Percentiles rank a stretch among this genome's conserved stretches.
phyloP scores from a whole-genome alignment of 164 flowering plant genomes.

The Stephania japonica region DNA sequence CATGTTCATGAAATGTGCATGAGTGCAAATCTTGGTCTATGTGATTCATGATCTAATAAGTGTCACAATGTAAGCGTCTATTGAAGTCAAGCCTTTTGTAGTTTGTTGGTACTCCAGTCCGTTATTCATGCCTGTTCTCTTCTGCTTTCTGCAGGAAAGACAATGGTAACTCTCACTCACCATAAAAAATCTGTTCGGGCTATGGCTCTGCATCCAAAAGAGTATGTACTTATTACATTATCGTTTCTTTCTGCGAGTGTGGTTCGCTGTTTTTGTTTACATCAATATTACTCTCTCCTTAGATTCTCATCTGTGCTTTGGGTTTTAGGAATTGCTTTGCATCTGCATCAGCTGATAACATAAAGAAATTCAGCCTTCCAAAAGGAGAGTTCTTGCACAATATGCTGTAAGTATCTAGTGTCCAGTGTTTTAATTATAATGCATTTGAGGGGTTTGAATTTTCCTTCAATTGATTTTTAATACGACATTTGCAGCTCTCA shows the following conservation, averaged over 20 bases:
- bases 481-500: constrained; percentile 59
- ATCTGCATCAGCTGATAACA: constrained; percentile 99
- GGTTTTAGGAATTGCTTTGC: constrained; percentile 72
- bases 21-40: too few relatives aligned
- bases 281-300: background rate
- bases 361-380: constrained; percentile 92
- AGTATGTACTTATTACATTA: constrained; percentile 41
- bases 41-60: too few relatives aligned
- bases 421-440: background rate
- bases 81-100: background rate
- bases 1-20: too few relatives aligned
- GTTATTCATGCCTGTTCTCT: background rate
- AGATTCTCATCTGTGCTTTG: background rate
- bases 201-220: constrained; percentile 88
- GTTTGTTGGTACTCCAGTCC: too few relatives aligned
- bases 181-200: constrained; percentile 99
- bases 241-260: background rate
- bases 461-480: background rate
- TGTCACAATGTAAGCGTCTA: too few relatives aligned
- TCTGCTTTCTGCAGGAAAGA: constrained; percentile 59
- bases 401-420: constrained; percentile 81
- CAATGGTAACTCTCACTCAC: constrained; percentile 88
- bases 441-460: too few relatives aligned
- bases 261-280: background rate
- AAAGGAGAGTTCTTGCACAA: constrained; percentile 94